phyloP scores from a whole-genome alignment of 1,284 basidiomycete species.

The Apiotrichum porosum region DNA sequence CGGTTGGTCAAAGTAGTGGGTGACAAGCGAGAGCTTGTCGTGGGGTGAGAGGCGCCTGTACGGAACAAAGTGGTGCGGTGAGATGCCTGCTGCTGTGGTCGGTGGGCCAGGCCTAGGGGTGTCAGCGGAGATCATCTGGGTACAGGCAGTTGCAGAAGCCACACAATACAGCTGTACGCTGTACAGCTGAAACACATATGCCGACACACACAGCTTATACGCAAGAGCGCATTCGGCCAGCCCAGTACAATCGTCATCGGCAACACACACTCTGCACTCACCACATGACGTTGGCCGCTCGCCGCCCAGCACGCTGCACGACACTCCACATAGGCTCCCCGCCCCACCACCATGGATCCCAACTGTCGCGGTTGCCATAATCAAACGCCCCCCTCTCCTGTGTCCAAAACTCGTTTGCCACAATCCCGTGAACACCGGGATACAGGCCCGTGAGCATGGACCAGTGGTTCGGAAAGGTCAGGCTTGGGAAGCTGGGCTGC shows the following conservation, averaged over 20 bases:
- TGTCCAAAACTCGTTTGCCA: slow-evolving; percentile 88
- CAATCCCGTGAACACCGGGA: slow-evolving; percentile 81
- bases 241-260: too few relatives aligned
- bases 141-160: neutral
- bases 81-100: slow-evolving; percentile 59
- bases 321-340: slow-evolving; percentile 93
- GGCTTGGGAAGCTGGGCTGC: slow-evolving; percentile 77
- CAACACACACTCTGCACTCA: too few relatives aligned
- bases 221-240: too few relatives aligned
- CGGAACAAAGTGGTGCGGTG: slow-evolving; percentile 69
- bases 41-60: slow-evolving; percentile 61
- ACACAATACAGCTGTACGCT: too few relatives aligned
- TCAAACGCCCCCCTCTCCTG: slow-evolving; percentile 44
- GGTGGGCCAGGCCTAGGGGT: slow-evolving; percentile 70
- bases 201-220: too few relatives aligned
- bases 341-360: slow-evolving; percentile 72
- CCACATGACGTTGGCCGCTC: slow-evolving; percentile 86
- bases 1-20: slow-evolving; percentile 70
- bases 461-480: slow-evolving; percentile 94
- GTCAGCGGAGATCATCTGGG: neutral
- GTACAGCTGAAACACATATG: too few relatives aligned
- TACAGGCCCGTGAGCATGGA: slow-evolving; percentile 78
- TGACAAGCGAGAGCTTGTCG: slow-evolving; percentile 67
- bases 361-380: slow-evolving; percentile 60
- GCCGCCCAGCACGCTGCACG: slow-evolving; percentile 64